Percentiles rank a stretch among this genome's conserved stretches.
Evolutionary conservation across 2,329 filamentous ascomycete genomes (phyloP).

Genomic region (Boeremia exigua): DNA sequence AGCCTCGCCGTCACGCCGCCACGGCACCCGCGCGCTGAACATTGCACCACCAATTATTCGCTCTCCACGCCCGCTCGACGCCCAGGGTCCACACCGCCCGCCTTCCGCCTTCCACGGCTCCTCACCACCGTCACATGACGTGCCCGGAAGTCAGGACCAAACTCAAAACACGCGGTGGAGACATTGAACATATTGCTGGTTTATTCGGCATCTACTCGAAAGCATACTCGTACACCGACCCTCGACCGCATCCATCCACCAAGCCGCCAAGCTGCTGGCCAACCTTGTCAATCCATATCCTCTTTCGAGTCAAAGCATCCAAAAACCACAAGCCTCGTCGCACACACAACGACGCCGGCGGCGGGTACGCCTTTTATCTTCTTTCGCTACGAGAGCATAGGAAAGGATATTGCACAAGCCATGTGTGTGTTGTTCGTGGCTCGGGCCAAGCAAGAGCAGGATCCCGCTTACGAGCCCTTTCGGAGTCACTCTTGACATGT

Average conservation of each 20-base stretch:
- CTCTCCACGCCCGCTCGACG: not conserved
- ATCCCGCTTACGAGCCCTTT: not conserved
- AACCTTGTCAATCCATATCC: not conserved
- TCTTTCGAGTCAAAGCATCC: slow-evolving; percentile 19
- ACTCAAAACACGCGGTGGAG: not conserved
- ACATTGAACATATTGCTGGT: not conserved
- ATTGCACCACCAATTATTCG: not conserved
- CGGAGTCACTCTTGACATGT: not conserved
- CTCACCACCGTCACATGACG: not conserved
- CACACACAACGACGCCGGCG: slow-evolving; percentile 25
- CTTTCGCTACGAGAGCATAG: not conserved
- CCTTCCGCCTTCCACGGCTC: not conserved
- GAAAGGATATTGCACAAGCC: slow-evolving; percentile 33
- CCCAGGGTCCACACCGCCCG: not conserved
- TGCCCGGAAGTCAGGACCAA: not conserved
- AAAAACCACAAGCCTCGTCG: slow-evolving; percentile 29
- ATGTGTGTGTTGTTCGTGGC: slow-evolving; percentile 11
- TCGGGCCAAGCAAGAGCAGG: not conserved
- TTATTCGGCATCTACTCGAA: not conserved
- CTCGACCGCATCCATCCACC: not conserved
- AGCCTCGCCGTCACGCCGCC: not conserved
- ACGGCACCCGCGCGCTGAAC: not conserved
- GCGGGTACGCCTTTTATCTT: not conserved
- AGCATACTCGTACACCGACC: slow-evolving; percentile 8
- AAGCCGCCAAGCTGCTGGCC: not conserved